Evolutionary conservation across 2,329 filamentous ascomycete species (phyloP).

Genomic region (Dendryphion nanum): DNA sequence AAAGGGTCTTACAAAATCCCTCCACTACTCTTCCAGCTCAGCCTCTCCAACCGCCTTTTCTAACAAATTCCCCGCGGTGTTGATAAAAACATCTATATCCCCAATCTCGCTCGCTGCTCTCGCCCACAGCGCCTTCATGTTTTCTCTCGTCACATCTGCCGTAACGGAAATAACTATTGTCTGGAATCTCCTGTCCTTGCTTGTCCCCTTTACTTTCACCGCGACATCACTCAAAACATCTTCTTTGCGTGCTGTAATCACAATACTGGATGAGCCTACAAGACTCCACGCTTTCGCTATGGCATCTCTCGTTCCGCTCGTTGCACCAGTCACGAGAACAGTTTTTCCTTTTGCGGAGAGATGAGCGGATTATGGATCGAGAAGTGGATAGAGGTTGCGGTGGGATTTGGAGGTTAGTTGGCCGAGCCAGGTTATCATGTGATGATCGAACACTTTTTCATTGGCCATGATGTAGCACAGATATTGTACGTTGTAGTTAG

Average conservation of each 20-base stretch:
- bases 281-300: conserved; percentile 26
- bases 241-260: conserved; percentile 25
- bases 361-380: conserved; percentile 14
- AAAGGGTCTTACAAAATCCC: conserved; percentile 10
- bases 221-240: not conserved
- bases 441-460: too few species aligned
- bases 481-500: too few species aligned
- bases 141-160: conserved; percentile 14
- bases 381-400: conserved; percentile 16
- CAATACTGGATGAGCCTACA: conserved; percentile 26
- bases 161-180: conserved; percentile 8
- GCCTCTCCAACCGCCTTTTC: conserved; percentile 10
- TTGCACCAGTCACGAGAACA: conserved; percentile 22
- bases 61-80: conserved; percentile 16
- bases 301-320: conserved; percentile 26
- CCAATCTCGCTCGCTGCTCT: conserved; percentile 16
- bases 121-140: conserved; percentile 11
- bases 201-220: not conserved
- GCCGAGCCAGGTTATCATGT: conserved; percentile 18
- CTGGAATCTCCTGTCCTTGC: conserved; percentile 1
- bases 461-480: too few species aligned
- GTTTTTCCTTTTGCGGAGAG: conserved; percentile 15
- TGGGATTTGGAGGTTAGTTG: conserved; percentile 19
- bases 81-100: conserved; percentile 21
- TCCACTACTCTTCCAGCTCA: conserved; percentile 17